phyloP scores from a whole-genome alignment of 1,284 basidiomycete species.

The Heliocybe sulcata region DNA sequence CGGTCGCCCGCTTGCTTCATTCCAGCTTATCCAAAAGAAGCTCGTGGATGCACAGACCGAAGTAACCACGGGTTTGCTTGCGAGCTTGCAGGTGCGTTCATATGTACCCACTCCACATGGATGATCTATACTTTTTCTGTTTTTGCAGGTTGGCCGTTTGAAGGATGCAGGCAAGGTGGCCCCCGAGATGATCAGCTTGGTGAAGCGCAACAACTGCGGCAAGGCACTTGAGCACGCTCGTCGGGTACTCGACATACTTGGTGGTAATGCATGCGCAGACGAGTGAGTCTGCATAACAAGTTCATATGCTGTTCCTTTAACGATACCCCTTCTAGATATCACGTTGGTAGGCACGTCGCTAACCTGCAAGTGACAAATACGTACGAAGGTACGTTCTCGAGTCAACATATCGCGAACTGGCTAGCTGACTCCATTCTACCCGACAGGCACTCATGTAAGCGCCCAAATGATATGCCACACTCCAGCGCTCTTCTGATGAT shows the following conservation, averaged over 20 bases:
- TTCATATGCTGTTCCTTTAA: background rate
- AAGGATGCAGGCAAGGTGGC: conserved; percentile 79
- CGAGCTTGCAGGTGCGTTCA: conserved; percentile 40
- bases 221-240: conserved; percentile 83
- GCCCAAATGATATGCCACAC: conserved; percentile 1
- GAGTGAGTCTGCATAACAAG: conserved; percentile 50
- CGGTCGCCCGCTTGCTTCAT: conserved; percentile 82
- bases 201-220: conserved; percentile 96
- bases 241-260: conserved; percentile 79
- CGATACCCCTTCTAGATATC: conserved; percentile 67
- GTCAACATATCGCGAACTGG: conserved; percentile 5
- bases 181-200: conserved; percentile 91
- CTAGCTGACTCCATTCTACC: conserved; percentile 4
- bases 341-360: conserved; percentile 84
- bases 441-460: conserved; percentile 44
- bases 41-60: conserved; percentile 90
- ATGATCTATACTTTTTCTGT: conserved; percentile 18
- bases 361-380: conserved; percentile 92
- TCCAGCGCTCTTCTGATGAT: conserved; percentile 3
- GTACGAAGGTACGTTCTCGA: conserved; percentile 64
- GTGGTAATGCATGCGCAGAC: conserved; percentile 86
- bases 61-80: conserved; percentile 75
- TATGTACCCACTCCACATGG: background rate
- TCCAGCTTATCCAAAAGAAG: conserved; percentile 97
- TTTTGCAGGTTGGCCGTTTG: conserved; percentile 69